Base-by-base conservation (phyloP, 805 yeast genomes). In the Yarrowia sp. region DNA sequence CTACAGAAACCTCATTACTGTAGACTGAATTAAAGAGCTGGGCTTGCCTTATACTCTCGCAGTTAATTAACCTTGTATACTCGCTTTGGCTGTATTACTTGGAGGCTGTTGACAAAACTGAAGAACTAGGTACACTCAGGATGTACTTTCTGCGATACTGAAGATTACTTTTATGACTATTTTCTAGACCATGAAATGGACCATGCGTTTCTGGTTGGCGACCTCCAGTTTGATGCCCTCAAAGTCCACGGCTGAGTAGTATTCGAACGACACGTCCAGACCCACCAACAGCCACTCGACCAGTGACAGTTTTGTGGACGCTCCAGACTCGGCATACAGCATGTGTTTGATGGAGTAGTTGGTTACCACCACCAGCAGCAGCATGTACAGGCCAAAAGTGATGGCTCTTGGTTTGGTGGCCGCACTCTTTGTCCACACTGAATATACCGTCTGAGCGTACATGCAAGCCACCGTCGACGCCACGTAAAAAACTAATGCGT, bases 211-310 rank as follows among this genome's bases (percentile, higher is more conserved):
- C 36, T 47, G 47, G 18, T 64, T 51, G 8, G 55, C 48, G 7
- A 67, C 39, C 39, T 47, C 53, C 45, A 89, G 74, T 2, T 79
- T 78, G 17, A 89, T 70, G 43, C 79, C 81, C 22, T 78, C 69
- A 70, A 90, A 88, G 69, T 89, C 96, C 8, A 77, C 57, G 10
- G 83, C 78, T 1, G 90, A 80, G 84, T 89, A 83, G 1, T 89
- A 78, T 74, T 90, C 96, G 73, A 89, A 90, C 2, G 81, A 83
- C 15, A 90, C 77, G 70, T 90, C 96, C 53, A 89, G 78, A 33
- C 89, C 70, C 64, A 90, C 87, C 72, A 90, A 77, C 0, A 85
- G 75, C 96, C 96, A 90, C 75, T 90, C 96, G 69, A 88, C 85
- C 71, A 87, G 86, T 0, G 96, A 93, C 72, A 89, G 90, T 50